Conservation (phyloP, 805 yeast species). For the Saccharomyces paradoxus region DNA sequence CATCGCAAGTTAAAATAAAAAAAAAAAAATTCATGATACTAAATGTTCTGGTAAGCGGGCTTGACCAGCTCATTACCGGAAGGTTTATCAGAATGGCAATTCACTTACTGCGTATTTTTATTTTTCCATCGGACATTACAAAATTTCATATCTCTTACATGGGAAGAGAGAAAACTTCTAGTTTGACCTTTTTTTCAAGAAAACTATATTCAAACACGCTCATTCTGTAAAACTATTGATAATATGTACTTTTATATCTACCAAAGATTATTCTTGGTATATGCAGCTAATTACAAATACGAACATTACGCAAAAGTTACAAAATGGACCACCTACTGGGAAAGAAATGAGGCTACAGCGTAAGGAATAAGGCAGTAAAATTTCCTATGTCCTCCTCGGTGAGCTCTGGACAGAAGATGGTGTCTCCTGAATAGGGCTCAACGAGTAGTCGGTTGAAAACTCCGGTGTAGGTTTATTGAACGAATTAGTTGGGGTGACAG, state of each 20-base stretch:
- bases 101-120: neutral
- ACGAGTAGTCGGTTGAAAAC: conserved; percentile 15
- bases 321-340: neutral
- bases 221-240: neutral
- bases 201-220: neutral
- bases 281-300: neutral
- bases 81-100: neutral
- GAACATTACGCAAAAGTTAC: neutral
- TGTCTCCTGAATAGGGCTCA: conserved; percentile 29
- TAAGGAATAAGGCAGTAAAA: neutral
- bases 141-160: neutral
- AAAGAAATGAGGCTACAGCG: neutral
- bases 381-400: conserved; percentile 9
- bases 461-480: conserved; percentile 22
- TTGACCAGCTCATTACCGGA: neutral
- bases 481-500: conserved; percentile 16
- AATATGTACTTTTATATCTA: neutral
- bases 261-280: neutral
- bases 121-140: neutral
- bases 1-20: neutral
- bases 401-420: conserved; percentile 25
- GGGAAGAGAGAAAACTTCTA: neutral
- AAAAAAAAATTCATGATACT: neutral
- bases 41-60: neutral
- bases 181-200: neutral